Base-by-base conservation (phyloP, 106 monocot species). In the Cymbidium sinense region DNA sequence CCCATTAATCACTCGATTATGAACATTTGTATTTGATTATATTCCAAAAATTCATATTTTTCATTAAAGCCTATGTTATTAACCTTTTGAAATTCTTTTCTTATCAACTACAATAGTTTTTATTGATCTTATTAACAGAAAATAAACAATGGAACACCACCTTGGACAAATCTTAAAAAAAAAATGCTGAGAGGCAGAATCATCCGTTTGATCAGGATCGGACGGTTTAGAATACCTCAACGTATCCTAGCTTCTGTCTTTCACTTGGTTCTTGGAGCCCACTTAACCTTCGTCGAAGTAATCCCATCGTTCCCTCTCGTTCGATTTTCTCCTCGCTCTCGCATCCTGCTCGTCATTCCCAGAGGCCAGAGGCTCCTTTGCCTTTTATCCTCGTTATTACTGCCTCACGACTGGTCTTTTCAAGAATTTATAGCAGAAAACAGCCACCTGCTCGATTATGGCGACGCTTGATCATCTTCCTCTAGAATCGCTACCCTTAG, bases 401-500 rank as follows among this genome's bases (percentile, higher is more conserved):
- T 13, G 8, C 61, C 25, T 69, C 4, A 1, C 2, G 34, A 28
- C 31, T 69, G 5, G 36, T 5, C 37, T n/a, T 0, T 36, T 71
- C 21, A 20, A 36, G 74, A 9, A 29, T 69, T 27, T 28, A 72
- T 34, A 35, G 50, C 47, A 11, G 79, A 61, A 43, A 55, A 34
- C 2, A 20, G 33, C 29, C 67, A 70, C 37, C 19, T 74, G 43
- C 25, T 44, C 27, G 28, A 74, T 43, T 74, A 74, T 74, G 76
- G 76, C 29, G 52, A 51, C 33, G 15, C 18, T 55, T 27, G 76
- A 20, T 11, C 55, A 34, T 31, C 35, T 80, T 1, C 80, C 75
- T n/a, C 37, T 55, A 0, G 51, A 74, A 30, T 29, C 52, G 30
- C 80, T 80, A 18, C 80, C 80, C 35, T 33, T 75, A 47, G 80